These are phyloP conservation scores for Juglanconis sp. DNA, from an alignment of 2,329 filamentous ascomycete species.

Conservation along the genomic window DNA sequence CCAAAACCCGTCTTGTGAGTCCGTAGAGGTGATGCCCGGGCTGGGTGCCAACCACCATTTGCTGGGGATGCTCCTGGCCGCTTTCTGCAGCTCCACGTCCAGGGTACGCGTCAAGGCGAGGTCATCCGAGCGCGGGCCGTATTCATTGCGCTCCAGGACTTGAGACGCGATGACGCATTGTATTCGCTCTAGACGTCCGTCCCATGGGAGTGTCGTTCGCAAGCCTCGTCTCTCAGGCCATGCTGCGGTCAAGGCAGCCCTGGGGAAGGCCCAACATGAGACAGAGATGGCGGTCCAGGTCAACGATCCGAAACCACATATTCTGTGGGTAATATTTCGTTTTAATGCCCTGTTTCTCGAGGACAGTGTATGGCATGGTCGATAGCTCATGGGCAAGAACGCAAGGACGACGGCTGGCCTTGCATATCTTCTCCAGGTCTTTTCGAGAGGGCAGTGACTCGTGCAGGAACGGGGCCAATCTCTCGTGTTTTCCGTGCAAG, in stretches of 20 bases:
- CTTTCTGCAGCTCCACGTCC: constrained; percentile 25
- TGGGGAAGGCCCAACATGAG: not conserved
- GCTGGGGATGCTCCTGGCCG: constrained; percentile 23
- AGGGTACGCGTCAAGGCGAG: constrained; percentile 23
- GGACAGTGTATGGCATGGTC: too few relatives aligned
- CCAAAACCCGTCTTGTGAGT: constrained; percentile 20
- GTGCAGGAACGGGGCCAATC: too few relatives aligned
- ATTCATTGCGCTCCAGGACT: constrained; percentile 32
- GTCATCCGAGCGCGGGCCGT: constrained; percentile 16
- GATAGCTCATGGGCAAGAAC: too few relatives aligned
- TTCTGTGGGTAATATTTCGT: constrained; percentile 6
- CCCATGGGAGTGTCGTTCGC: constrained; percentile 16
- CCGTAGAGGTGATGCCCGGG: constrained; percentile 13
- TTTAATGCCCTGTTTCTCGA: too few relatives aligned
- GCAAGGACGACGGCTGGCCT: too few relatives aligned
- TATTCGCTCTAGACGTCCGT: constrained; percentile 30
- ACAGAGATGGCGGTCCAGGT: not conserved
- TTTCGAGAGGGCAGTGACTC: too few relatives aligned
- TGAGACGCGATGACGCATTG: constrained; percentile 27
- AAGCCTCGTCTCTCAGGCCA: not conserved
- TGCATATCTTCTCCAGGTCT: too few relatives aligned
- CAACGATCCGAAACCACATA: not conserved
- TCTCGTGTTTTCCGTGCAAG: too few relatives aligned
- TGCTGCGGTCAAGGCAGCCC: not conserved
- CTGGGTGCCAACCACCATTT: constrained; percentile 28